Evolutionary conservation across 257 asterid genomes (phyloP).

Genomic region (Ehretia macrophylla): DNA sequence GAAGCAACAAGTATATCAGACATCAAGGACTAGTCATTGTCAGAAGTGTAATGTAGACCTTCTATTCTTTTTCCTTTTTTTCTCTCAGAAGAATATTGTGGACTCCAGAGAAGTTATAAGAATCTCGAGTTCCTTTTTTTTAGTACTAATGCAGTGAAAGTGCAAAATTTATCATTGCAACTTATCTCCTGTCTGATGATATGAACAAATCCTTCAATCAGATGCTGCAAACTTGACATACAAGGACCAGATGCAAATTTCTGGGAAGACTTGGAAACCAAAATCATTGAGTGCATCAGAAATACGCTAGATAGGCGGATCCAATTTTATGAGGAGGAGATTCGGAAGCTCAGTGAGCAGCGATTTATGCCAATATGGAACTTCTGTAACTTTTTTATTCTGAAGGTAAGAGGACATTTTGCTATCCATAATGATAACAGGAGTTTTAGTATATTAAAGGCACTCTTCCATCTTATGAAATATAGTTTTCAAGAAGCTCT

Average conservation of each 20-base stretch:
- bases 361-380: constrained; percentile 97
- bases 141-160: neutral
- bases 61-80: no score
- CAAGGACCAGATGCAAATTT: constrained; percentile 81
- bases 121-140: neutral
- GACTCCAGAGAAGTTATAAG: neutral
- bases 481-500: neutral
- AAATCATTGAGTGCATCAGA: constrained; percentile 79
- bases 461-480: neutral
- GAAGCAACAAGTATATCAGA: no score
- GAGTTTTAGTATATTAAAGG: neutral
- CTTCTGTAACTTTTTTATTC: constrained; percentile 91
- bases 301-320: constrained; percentile 90
- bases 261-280: constrained; percentile 92
- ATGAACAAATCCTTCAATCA: constrained; percentile 31
- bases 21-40: no score
- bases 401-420: constrained; percentile 47
- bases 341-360: constrained; percentile 96
- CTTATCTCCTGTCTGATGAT: constrained; percentile 12
- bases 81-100: neutral
- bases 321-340: constrained; percentile 96
- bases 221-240: constrained; percentile 94
- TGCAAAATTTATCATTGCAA: neutral
- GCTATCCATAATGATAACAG: neutral
- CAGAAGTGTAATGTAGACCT: no score